Percentiles rank a stretch among this genome's conserved stretches.
Conservation (phyloP, 148 eudicot species). For the Rheum nobile region DNA sequence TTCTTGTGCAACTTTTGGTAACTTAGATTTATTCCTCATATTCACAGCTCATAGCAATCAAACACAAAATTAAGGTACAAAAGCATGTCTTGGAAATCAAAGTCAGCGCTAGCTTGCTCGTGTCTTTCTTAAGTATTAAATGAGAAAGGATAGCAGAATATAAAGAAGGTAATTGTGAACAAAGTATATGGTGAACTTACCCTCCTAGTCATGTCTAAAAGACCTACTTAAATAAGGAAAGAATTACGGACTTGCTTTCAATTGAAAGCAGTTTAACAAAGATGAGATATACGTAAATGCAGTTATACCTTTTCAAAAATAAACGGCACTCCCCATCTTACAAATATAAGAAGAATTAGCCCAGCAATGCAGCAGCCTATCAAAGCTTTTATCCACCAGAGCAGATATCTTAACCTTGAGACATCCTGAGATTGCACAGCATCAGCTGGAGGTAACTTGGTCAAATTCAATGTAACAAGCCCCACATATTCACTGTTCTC, state of each 20-base stretch:
- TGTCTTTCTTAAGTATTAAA: not conserved
- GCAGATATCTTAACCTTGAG: constrained; percentile 21
- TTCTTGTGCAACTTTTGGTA: not conserved
- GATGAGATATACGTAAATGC: not conserved
- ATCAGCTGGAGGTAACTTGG: constrained; percentile 29
- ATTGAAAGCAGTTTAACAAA: not conserved
- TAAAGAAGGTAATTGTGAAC: not conserved
- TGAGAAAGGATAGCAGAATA: not conserved
- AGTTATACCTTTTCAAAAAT: constrained; percentile 65
- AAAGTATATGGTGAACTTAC: not conserved
- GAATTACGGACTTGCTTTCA: not conserved
- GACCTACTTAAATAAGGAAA: not conserved
- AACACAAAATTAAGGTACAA: not conserved
- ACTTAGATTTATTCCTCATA: not conserved
- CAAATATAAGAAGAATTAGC: constrained; percentile 28
- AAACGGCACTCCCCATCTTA: constrained; percentile 89
- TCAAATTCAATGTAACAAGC: constrained; percentile 44
- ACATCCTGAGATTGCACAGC: constrained; percentile 23
- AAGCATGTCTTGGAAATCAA: not conserved
- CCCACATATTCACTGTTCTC: constrained; percentile 74
- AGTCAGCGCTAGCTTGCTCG: not conserved
- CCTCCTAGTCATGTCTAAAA: not conserved
- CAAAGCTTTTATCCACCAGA: constrained; percentile 69
- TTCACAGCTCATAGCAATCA: not conserved
- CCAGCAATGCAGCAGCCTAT: constrained; percentile 34